Base-by-base conservation (phyloP, 2,329 filamentous ascomycete genomes). In the Penicillium sp. region DNA sequence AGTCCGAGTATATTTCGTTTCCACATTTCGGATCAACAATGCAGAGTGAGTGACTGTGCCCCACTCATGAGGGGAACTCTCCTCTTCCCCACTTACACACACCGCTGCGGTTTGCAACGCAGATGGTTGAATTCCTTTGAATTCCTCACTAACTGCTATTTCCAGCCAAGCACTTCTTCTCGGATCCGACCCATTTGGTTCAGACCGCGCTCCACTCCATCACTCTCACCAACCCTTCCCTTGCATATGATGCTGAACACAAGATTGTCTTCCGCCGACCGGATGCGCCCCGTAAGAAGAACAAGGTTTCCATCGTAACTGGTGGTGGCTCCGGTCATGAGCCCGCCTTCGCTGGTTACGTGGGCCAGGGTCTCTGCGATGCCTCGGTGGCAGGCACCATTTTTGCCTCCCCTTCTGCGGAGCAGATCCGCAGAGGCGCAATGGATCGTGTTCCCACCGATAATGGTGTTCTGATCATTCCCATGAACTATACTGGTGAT, bases 401-500 rank as follows among this genome's bases (percentile, higher is more conserved):
- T 55, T 93, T 93, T 58, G 86, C 86, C 5, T 85, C 80, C 12
- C 86, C 86, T 0, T 81, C 77, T 4, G 82, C 86, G 0, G 82
- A 92, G 65, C 89, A 95, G 68, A 80, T 95, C 37, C 78, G 85
- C 38, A 73, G 77, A 49, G 86, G 81, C 42, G 82, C 93, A 36
- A 76, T 82, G 56, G 76, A 79, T 28, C 74, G 85, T 13, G 84
- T 94, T 2, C 79, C 85, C 44, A 74, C 75, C 3, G 72, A 76
- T 30, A 76, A 78, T 45, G 90, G 89, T 15, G 84, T 95, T 1
- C 64, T 95, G 27, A 84, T 95, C n/a, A 82, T 89, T 4, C 85
- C 94, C 18, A 95, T 94, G 85, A 95, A 95, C 64, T 94, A 94
- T 65, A 94, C 87, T 1, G 85, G 85, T 25, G 85, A 89, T 61